Conservation (phyloP, 257 asterid genomes). For the Phtheirospermum japonicum region DNA sequence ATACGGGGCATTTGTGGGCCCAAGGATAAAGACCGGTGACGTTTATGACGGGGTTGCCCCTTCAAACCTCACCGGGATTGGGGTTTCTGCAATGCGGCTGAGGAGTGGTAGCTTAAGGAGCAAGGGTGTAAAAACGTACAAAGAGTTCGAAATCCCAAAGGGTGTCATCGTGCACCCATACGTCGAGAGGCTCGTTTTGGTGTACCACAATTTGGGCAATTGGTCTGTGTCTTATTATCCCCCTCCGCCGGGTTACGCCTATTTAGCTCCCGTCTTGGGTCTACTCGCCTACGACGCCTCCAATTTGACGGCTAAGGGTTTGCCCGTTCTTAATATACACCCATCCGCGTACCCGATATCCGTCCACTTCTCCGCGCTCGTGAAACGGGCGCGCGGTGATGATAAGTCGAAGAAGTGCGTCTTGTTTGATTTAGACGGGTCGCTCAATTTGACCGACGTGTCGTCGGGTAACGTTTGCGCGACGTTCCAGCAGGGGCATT, state of each 20-base stretch:
- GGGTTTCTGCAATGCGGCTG: constrained; percentile 59
- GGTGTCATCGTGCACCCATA: constrained; percentile 38
- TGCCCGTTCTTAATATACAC: constrained; percentile 38
- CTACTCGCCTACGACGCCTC: constrained; percentile 8
- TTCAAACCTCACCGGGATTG: constrained; percentile 55
- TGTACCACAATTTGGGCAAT: constrained; percentile 9
- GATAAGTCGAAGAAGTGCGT: constrained; percentile 51
- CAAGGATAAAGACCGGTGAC: constrained; percentile 43
- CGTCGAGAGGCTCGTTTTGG: constrained; percentile 18
- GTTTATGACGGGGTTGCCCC: constrained; percentile 51
- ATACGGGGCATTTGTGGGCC: constrained; percentile 45
- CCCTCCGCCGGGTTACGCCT: constrained; percentile 2
- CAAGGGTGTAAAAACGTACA: constrained; percentile 42
- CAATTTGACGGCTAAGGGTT: background rate
- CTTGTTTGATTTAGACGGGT: constrained; percentile 44
- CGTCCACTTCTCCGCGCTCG: constrained; percentile 37
- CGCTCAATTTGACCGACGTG: constrained; percentile 46
- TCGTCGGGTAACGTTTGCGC: constrained; percentile 30
- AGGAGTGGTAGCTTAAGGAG: constrained; percentile 64
- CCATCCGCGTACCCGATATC: constrained; percentile 56
- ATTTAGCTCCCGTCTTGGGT: constrained; percentile 5
- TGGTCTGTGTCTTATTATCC: constrained; percentile 11
- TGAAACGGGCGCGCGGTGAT: constrained; percentile 29
- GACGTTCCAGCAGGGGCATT: constrained; percentile 50
- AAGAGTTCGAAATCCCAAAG: constrained; percentile 54